Base-by-base conservation (phyloP, 257 asterid genomes). In the Verbascum thapsus region DNA sequence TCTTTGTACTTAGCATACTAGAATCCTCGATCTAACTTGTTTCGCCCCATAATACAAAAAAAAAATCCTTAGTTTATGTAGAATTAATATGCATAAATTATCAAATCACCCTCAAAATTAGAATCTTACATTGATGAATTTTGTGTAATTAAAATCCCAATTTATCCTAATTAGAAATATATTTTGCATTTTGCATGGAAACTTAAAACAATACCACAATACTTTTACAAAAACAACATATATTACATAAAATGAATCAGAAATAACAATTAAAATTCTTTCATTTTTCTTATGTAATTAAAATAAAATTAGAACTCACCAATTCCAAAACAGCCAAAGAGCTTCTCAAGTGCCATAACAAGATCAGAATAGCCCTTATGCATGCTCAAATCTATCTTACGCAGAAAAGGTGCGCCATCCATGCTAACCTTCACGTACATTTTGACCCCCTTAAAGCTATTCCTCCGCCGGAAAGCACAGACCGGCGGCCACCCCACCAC, bases 401-500 rank as follows among this genome's bases (percentile, higher is more conserved):
- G 74, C 61, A 91, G 80, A 63, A 82, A 88, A 0, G 96, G 98
- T 0, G 87, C 98, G 1, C 98, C 98, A 44, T 88, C 98, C 86
- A 88, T 75, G 81, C 95, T 80, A 45, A 91, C 95, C 57, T 91
- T 91, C 70, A 86, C 95, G 76, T 84, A 82, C 84, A 75, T 75
- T 41, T 74, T 77, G 37, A 43, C 10, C 50, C 56, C 61, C 17
- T 52, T 54, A 13, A 61, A 58, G 56, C 78, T 68, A 16, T 56
- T 85, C 68, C 63, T 91, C 76, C 82, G 59, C 59, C 98, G 67
- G 59, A 61, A 82, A 0, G 79, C 54, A 40, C 91, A 54, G 30
- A 91, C 95, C 56, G 96, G 98, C 18, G 98, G 98, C 98, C 98
- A 91, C 37, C 98, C 98, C 70, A 88, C 94, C 50, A 79, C 85